Evolutionary conservation across 2,329 filamentous ascomycete genomes (phyloP), one percentile per base, ranked within the genome.

Genomic region (Knufia fluminis): DNA sequence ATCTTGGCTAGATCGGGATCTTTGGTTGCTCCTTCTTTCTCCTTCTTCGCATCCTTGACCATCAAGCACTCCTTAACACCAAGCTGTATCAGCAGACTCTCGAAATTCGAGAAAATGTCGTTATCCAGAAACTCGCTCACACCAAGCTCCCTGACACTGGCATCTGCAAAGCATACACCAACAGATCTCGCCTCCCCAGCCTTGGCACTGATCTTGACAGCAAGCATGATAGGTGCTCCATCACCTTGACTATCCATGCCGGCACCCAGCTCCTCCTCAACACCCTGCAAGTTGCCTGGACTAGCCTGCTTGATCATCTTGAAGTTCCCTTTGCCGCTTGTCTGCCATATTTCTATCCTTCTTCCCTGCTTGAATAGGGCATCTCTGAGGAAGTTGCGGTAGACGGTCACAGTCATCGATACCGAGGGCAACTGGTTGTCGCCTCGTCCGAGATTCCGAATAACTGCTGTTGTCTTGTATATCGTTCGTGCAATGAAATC

Each of bases 121-220:
- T 97, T 98, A 73, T 98, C 92, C n/a, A 95, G 78, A 57, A 98
- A 98, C 64, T 98, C 94, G 72, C 87, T 95, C 48, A 98, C 89
- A 7, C 92, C 92, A 2, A 98, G 77, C 71, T 98, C 92, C 46
- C 92, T 79, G 22, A 97, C 91, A 57, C 88, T 96, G 1, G 94
- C 92, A 72, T 98, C 92, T 6, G 92, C 94, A 64, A 98, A 98
- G 68, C 92, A 97, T 3, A 98, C 91, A 7, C 92, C 92, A 0
- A 98, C 85, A 56, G 79, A 86, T 40, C 92, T 78, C 4, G 85
- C 86, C 65, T 97, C 91, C 0, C 78, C 79, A 1, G 88, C 86
- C 64, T 86, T 94, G n/a, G 88, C 81, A 0, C 86, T 85, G 20
- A 97, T 83, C 67, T 96, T 97, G 63, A 98, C 88, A 0, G 92